These are phyloP conservation scores for Hemileccinum rubropunctum DNA, from an alignment of 768 basidiomycete species.

Conservation along the genomic window DNA sequence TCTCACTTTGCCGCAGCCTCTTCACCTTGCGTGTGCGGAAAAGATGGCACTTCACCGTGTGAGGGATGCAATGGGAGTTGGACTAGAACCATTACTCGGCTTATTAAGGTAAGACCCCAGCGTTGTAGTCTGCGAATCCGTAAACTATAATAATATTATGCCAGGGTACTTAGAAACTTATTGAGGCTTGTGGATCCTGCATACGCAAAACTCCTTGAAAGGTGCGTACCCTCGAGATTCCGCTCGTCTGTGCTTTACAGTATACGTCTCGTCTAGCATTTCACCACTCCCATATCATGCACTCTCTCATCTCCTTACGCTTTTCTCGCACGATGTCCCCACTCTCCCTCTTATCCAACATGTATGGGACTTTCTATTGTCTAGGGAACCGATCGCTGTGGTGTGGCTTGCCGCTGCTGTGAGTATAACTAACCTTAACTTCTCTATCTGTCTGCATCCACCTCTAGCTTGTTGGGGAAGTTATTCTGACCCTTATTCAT, in stretches of 20 bases:
- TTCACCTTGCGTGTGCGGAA: slow-evolving; percentile 52
- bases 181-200: slow-evolving; percentile 67
- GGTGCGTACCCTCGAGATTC: slow-evolving; percentile 37
- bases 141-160: neutral
- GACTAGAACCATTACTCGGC: slow-evolving; percentile 82
- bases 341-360: slow-evolving; percentile 88
- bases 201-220: slow-evolving; percentile 66
- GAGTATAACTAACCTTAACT: slow-evolving; percentile 29
- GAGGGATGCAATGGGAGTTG: slow-evolving; percentile 85
- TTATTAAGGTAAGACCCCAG: slow-evolving; percentile 53
- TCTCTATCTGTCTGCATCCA: neutral
- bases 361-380: slow-evolving; percentile 86
- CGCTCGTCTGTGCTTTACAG: neutral
- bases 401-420: slow-evolving; percentile 87
- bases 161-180: slow-evolving; percentile 72
- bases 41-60: slow-evolving; percentile 40
- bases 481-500: slow-evolving; percentile 4
- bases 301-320: slow-evolving; percentile 83
- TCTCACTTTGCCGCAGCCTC: slow-evolving; percentile 63
- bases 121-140: neutral
- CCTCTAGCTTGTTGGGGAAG: neutral
- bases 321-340: slow-evolving; percentile 91
- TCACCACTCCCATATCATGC: slow-evolving; percentile 87
- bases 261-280: slow-evolving; percentile 39
- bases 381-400: slow-evolving; percentile 73